phyloP scores from a whole-genome alignment of 1,284 basidiomycete genomes.

The Meira nashicola region DNA sequence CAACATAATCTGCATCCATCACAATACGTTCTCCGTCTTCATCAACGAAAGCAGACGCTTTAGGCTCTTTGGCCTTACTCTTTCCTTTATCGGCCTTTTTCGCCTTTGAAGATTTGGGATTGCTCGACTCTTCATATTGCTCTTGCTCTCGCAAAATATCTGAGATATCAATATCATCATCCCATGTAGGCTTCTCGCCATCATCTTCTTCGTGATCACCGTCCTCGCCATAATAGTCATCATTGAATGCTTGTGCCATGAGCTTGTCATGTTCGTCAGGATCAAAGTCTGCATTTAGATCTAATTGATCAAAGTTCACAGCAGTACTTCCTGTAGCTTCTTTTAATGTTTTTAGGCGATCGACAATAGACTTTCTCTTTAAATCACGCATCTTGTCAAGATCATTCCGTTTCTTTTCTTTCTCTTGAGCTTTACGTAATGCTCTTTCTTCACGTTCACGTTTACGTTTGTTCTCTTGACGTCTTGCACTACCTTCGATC shows the following conservation, averaged over 20 bases:
- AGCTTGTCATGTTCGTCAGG: slow-evolving; percentile 44
- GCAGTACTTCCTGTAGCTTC: slow-evolving; percentile 41
- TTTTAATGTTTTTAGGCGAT: slow-evolving; percentile 42
- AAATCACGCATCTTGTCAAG: slow-evolving; percentile 39
- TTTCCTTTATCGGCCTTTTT: slow-evolving; percentile 20
- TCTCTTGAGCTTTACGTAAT: slow-evolving; percentile 46
- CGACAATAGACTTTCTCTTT: slow-evolving; percentile 44
- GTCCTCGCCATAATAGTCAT: slow-evolving; percentile 38
- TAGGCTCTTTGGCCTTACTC: slow-evolving; percentile 55
- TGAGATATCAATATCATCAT: slow-evolving; percentile 76
- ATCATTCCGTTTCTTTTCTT: slow-evolving; percentile 43
- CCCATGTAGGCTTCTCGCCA: slow-evolving; percentile 72
- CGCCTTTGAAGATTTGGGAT: background rate
- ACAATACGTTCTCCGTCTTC: slow-evolving; percentile 59
- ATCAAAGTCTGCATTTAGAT: slow-evolving; percentile 49
- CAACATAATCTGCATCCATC: slow-evolving; percentile 68
- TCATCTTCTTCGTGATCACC: slow-evolving; percentile 33
- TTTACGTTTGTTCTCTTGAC: slow-evolving; percentile 46
- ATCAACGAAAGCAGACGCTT: slow-evolving; percentile 17
- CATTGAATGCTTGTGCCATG: slow-evolving; percentile 44
- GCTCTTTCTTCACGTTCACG: slow-evolving; percentile 41
- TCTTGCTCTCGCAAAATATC: slow-evolving; percentile 62
- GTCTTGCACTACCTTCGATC: slow-evolving; percentile 37
- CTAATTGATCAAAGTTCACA: slow-evolving; percentile 33
- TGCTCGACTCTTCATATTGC: slow-evolving; percentile 12